Evolutionary conservation across 805 yeast species (phyloP), one percentile per base, ranked within the genome.

Genomic region (Monosporozyma unispora): DNA sequence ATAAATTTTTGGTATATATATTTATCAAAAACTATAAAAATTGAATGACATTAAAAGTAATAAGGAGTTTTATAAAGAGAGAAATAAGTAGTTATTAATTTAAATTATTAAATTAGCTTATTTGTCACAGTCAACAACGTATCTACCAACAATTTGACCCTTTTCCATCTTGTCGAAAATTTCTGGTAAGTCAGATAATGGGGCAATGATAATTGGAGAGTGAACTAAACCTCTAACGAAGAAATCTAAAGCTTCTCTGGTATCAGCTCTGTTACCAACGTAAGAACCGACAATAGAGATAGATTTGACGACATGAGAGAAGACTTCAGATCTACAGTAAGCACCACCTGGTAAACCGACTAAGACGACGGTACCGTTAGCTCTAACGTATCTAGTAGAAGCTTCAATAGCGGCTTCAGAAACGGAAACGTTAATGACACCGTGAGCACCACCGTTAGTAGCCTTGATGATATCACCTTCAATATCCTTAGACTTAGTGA

Each of bases 91-190:
- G 45, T 57, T 14, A n/a, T 21, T 38, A 50, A 48, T 7, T 44
- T 35, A 43, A 21, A 44, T 10, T 3, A 19, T 28, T 48, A 23
- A 45, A 14, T n/a, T 54, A 56, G 37, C 44, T 70, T 72, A 83
- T 68, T 80, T 78, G 52, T 75, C 67, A 48, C 84, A 81, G 76
- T 87, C 95, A 60, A 87, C 82, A 52, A 87, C 96, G 69, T 82
- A 82, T 72, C 96, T 80, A 66, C 96, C 96, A 57, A 82, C 78
- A 63, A 88, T 82, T 74, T 84, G 79, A 63, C 95, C 95, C 70
- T 80, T 75, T 70, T 77, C 84, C 96, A 88, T 88, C 68, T 79
- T 75, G 57, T 80, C 75, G 74, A 77, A 87, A 55, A 87, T 83
- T 50, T 67, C 68, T 57, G 85, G 80, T 60, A 86, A 74, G 62